Conservation (phyloP, 768 basidiomycete genomes). For the Polyporus arcularius region DNA sequence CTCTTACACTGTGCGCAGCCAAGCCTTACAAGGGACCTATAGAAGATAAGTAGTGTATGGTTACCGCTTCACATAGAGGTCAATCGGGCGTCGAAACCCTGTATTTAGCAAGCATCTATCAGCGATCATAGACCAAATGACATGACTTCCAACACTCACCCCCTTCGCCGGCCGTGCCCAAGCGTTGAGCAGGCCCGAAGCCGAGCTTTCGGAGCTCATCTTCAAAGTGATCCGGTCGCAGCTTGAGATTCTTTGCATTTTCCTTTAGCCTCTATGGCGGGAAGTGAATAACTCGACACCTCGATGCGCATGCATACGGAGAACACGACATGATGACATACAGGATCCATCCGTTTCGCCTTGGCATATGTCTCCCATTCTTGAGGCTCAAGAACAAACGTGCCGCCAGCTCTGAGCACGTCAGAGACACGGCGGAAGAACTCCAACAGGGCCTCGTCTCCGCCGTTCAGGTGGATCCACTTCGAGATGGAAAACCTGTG, state of each 20-base stretch:
- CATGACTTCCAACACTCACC: conserved; percentile 41
- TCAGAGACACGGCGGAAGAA: conserved; percentile 69
- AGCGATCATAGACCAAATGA: neutral
- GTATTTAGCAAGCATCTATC: conserved; percentile 1
- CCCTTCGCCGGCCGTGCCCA: conserved; percentile 64
- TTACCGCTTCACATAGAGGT: conserved; percentile 55
- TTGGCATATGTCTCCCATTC: conserved; percentile 84
- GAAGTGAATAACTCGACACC: neutral
- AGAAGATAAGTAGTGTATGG: neutral
- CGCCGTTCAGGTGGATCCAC: conserved; percentile 87
- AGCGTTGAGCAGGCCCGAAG: conserved; percentile 49
- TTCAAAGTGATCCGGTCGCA: conserved; percentile 69
- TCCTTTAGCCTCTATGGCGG: conserved; percentile 52
- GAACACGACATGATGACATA: conserved; percentile 24
- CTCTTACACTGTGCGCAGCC: neutral
- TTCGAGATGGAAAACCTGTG: conserved; percentile 82
- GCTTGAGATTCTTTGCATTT: conserved; percentile 52
- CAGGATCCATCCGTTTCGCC: conserved; percentile 68
- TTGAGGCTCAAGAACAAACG: conserved; percentile 82
- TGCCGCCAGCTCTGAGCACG: conserved; percentile 62
- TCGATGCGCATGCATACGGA: neutral
- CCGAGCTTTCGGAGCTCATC: conserved; percentile 58
- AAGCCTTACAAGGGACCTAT: neutral
- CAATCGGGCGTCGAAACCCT: conserved; percentile 67
- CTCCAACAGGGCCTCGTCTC: conserved; percentile 66